Evolutionary conservation across 371 early-diverging fungal genomes (phyloP).

Genomic region (Circinella umbellata): DNA sequence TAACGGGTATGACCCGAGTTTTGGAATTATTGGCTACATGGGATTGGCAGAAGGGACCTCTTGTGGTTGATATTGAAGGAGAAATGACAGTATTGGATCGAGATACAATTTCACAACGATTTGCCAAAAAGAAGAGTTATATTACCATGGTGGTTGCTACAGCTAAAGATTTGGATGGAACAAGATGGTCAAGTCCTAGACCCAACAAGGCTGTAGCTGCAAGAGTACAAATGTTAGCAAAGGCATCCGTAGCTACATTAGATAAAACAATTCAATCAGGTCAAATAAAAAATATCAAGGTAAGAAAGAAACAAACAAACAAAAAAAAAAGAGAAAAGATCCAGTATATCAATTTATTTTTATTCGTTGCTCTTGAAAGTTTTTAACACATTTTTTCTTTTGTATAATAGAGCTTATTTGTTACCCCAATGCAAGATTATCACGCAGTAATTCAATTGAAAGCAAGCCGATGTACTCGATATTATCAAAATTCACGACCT

Average conservation of each 20-base stretch:
- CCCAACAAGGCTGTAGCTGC: slow-evolving; percentile 61
- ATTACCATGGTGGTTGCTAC: slow-evolving; percentile 70
- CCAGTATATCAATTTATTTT: neutral
- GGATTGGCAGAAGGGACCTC: slow-evolving; percentile 76
- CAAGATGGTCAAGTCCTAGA: slow-evolving; percentile 55
- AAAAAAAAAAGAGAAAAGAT: neutral
- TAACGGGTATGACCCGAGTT: slow-evolving; percentile 77
- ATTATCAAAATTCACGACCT: slow-evolving; percentile 61
- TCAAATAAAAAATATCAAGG: slow-evolving; percentile 35
- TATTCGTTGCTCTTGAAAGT: neutral
- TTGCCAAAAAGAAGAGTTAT: slow-evolving; percentile 43
- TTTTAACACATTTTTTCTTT: neutral
- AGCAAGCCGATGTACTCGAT: slow-evolving; percentile 59
- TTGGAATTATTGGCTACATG: slow-evolving; percentile 72
- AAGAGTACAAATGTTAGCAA: slow-evolving; percentile 68
- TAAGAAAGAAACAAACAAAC: slow-evolving; percentile 14
- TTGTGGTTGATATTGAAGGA: slow-evolving; percentile 79
- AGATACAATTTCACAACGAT: slow-evolving; percentile 51
- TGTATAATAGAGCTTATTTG: slow-evolving; percentile 58
- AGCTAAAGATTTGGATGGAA: slow-evolving; percentile 60
- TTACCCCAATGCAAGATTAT: slow-evolving; percentile 73
- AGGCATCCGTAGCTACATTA: slow-evolving; percentile 59
- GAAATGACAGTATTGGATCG: slow-evolving; percentile 56
- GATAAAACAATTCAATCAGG: slow-evolving; percentile 31
- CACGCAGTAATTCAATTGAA: slow-evolving; percentile 69